Conservation (phyloP, 1,284 basidiomycete species). For the Paramarasmius palmivorus region DNA sequence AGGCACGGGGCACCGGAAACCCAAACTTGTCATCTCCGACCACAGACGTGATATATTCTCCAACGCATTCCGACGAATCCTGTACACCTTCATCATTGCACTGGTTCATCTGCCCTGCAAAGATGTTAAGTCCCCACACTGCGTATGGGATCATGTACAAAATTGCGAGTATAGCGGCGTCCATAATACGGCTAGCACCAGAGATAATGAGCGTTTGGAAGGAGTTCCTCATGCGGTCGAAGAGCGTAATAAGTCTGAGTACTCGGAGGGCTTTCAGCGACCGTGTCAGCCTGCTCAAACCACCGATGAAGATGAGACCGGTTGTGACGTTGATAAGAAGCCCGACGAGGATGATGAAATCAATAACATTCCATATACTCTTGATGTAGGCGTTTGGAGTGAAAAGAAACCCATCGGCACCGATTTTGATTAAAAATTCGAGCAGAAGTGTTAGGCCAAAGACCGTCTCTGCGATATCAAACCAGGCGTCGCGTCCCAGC, state of each 20-base stretch:
- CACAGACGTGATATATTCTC: conserved; percentile 73
- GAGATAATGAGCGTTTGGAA: conserved; percentile 93
- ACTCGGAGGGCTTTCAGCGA: conserved; percentile 90
- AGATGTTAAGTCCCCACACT: conserved; percentile 96
- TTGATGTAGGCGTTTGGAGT: conserved; percentile 94
- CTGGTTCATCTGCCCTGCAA: conserved; percentile 80
- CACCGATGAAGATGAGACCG: conserved; percentile 77
- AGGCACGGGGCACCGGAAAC: conserved; percentile 82
- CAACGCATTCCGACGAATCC: conserved; percentile 68
- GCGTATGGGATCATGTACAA: conserved; percentile 97
- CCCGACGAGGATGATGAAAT: conserved; percentile 85
- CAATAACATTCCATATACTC: conserved; percentile 91
- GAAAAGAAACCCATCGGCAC: conserved; percentile 92
- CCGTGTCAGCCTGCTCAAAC: conserved; percentile 81
- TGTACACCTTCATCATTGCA: conserved; percentile 78
- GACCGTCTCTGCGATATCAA: conserved; percentile 78
- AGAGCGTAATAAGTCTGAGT: conserved; percentile 87
- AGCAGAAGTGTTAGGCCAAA: conserved; percentile 79
- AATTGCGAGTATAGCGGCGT: conserved; percentile 91
- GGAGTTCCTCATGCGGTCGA: conserved; percentile 84
- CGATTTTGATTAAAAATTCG: conserved; percentile 89
- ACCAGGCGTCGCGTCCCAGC: conserved; percentile 76
- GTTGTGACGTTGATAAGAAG: conserved; percentile 83
- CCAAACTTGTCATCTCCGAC: conserved; percentile 51
- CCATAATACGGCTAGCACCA: conserved; percentile 84